Evolutionary conservation across 2,329 filamentous ascomycete genomes (phyloP), one percentile per base, ranked within the genome.

Genomic region (Elsinoe perseae): DNA sequence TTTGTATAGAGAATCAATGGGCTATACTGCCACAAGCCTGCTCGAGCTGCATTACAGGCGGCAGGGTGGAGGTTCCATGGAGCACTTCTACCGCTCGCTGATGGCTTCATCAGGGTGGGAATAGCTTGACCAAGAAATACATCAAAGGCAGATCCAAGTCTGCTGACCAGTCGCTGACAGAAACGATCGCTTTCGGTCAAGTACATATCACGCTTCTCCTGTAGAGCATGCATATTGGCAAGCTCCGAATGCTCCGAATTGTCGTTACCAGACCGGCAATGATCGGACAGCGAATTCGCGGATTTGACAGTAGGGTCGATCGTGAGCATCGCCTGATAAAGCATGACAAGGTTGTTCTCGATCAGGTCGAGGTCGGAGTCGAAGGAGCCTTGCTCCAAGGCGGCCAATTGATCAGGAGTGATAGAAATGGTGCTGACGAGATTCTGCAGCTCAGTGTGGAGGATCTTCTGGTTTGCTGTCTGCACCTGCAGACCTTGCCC

Each of bases 401-500:
- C 82, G 54, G 85, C 82, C 14, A 98, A 79, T 60, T 92, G 85
- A 38, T 82, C 76, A 0, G 81, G 75, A 3, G 89, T 90, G 57
- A 97, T 95, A 9, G 90, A 91, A 56, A 95, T 91, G 0, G 89
- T 96, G 62, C 91, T 85, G 21, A 98, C 79, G n/a, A 97, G 77
- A 30, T 85, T 87, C 68, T 95, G 84, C 1, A 98, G 79, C 70
- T 98, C 93, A 60, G 85, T 88, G 69, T 92, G 89, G 46, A 98
- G 79, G 25, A 95, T 80, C 69, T 95, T 95, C 69, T 98, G 93
- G 65, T 98, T 98, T 38, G 93, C 89, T 18, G 92, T 92, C 71
- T 97, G 93, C 5, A 98, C 92, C 66, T 98, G 93, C 46, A 98
- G 76, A 75, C 93, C 93, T 72, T 98, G 92, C 5, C 89, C 91